Conservation (phyloP, 345 rosid species). For the Rhodamnia rubescens region DNA sequence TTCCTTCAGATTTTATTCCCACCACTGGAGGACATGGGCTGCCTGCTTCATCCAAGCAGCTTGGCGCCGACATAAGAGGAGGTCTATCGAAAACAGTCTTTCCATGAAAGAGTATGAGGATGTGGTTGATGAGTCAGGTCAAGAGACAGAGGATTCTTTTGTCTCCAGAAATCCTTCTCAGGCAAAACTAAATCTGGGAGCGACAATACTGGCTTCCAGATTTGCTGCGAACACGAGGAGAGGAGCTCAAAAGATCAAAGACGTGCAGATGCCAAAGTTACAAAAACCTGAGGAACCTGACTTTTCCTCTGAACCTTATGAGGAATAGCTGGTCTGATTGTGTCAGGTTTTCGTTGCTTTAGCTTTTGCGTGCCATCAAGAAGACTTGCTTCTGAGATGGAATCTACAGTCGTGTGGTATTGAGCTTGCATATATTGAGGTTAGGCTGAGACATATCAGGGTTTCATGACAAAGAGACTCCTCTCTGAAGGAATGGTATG, state of each 20-base stretch:
- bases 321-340: slow-evolving; percentile 12
- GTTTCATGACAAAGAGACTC: neutral
- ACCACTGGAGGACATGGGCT: slow-evolving; percentile 98
- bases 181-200: slow-evolving; percentile 52
- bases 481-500: neutral
- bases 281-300: slow-evolving; percentile 87
- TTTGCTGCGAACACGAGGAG: slow-evolving; percentile 84
- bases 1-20: slow-evolving; percentile 78
- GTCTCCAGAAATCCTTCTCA: slow-evolving; percentile 21
- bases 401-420: neutral
- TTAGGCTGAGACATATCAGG: neutral
- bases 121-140: slow-evolving; percentile 2
- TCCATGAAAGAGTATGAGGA: slow-evolving; percentile 30
- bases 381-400: neutral
- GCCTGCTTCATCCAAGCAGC: slow-evolving; percentile 93
- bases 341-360: neutral
- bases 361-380: neutral
- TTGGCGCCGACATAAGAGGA: slow-evolving; percentile 69
- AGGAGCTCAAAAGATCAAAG: slow-evolving; percentile 62
- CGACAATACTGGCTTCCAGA: slow-evolving; percentile 60
- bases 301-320: slow-evolving; percentile 52
- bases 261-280: slow-evolving; percentile 53
- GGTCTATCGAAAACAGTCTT: slow-evolving; percentile 37
- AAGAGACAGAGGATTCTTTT: slow-evolving; percentile 4
- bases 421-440: neutral